A percentile compares a stretch with the other conserved stretches of the same genome.
Evolutionary conservation across 192 early-diverging fungal genomes (phyloP).

Genomic region (Entomortierella lignicola): DNA sequence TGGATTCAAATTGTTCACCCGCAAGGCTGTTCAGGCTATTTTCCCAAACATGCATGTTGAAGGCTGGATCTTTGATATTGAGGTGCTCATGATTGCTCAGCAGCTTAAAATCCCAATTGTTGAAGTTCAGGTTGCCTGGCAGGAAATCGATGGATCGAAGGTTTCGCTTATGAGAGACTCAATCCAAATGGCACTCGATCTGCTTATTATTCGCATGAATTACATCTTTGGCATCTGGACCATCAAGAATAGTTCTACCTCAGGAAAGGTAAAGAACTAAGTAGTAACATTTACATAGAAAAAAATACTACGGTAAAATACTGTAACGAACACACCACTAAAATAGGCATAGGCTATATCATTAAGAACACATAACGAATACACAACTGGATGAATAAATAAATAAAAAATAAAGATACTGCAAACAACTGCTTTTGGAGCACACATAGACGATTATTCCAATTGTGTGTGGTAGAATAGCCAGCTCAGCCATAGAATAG

Average conservation of each 20-base stretch:
- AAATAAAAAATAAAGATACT: no score
- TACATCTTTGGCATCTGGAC: conserved; percentile 87
- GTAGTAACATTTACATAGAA: not conserved
- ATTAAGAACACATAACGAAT: no score
- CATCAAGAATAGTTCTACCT: not conserved
- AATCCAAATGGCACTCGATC: conserved; percentile 89
- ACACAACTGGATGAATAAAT: no score
- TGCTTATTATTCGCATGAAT: conserved; percentile 88
- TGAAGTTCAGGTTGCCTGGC: conserved; percentile 96
- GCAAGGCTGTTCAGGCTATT: conserved; percentile 77
- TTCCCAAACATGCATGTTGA: conserved; percentile 95
- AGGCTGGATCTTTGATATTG: conserved; percentile 98
- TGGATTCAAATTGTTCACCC: conserved; percentile 95
- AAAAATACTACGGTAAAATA: no score
- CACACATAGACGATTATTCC: no score
- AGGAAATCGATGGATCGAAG: conserved; percentile 96
- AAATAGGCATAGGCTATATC: no score
- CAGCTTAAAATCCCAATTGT: conserved; percentile 77
- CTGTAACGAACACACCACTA: no score
- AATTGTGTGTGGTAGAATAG: no score
- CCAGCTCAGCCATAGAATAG: no score
- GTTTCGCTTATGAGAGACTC: conserved; percentile 89
- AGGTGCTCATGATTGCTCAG: conserved; percentile 87
- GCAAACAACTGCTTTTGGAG: no score
- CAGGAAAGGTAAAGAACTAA: not conserved